phyloP scores from a whole-genome alignment of 2,329 filamentous ascomycete genomes.

The Fusarium bactridioides region DNA sequence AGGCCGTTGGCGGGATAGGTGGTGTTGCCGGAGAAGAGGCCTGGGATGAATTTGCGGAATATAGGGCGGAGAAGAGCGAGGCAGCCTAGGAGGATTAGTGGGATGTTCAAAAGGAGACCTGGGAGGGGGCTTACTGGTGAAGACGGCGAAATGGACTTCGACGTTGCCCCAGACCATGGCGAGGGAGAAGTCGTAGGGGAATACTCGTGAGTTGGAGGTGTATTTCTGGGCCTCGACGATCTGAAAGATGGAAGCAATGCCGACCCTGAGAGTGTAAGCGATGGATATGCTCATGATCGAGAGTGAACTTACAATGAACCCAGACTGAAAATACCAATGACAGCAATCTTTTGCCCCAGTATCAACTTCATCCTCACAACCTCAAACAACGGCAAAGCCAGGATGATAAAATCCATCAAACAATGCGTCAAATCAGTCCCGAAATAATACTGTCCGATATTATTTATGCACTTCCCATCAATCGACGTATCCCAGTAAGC shows the following conservation, averaged over 20 bases:
- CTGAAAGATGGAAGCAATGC: slow-evolving; percentile 25
- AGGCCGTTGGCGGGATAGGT: slow-evolving; percentile 18
- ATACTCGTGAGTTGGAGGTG: slow-evolving; percentile 15
- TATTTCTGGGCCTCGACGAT: slow-evolving; percentile 18
- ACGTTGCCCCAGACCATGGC: slow-evolving; percentile 31
- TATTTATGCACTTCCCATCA: slow-evolving; percentile 1
- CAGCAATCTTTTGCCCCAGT: slow-evolving; percentile 23
- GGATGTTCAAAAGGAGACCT: rapidly evolving
- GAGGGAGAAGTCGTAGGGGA: slow-evolving; percentile 22
- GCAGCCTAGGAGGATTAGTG: slow-evolving; percentile 5
- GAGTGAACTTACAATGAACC: slow-evolving; percentile 12
- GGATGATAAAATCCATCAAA: slow-evolving; percentile 26
- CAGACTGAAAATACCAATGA: slow-evolving; percentile 20
- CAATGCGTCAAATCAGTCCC: slow-evolving; percentile 27
- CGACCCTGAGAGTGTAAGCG: slow-evolving; percentile 10
- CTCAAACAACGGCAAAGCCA: slow-evolving; percentile 17
- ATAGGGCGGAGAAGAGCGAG: slow-evolving; percentile 26
- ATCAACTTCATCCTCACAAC: slow-evolving; percentile 17
- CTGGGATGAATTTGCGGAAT: slow-evolving; percentile 29
- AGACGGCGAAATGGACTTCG: slow-evolving; percentile 22
- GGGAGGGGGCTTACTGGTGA: slow-evolving; percentile 4
- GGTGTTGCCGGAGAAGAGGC: slow-evolving; percentile 10
- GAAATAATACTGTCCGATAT: slow-evolving; percentile 14
- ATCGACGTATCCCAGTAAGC: slow-evolving; percentile 30
- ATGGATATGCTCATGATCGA: neutral